Conservation (phyloP, 176 grass and related monocot species). For the Pontederia paniculata region DNA sequence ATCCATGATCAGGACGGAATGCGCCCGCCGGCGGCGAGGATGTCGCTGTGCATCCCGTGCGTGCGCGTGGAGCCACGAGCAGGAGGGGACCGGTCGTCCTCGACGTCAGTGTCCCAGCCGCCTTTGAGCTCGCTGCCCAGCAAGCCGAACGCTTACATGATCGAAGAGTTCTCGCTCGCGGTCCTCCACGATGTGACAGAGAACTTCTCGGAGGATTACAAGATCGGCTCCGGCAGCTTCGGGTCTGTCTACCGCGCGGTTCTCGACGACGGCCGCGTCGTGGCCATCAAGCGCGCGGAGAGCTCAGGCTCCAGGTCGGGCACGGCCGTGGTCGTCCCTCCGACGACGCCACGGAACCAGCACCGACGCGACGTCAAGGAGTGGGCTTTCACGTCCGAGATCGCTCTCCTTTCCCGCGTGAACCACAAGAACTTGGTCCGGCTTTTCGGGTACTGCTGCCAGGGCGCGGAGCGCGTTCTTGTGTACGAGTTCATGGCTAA, state of each 20-base stretch:
- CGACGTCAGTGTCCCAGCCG: background rate
- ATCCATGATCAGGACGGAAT: constrained; percentile 13
- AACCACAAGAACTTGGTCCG: constrained; percentile 92
- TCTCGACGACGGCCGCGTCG: constrained; percentile 43
- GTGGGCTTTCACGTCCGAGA: constrained; percentile 68
- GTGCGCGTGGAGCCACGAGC: constrained; percentile 12
- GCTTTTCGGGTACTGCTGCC: constrained; percentile 67
- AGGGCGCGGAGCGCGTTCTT: constrained; percentile 48
- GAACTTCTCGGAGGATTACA: constrained; percentile 46
- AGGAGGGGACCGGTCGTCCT: background rate
- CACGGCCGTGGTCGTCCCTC: constrained; percentile 15
- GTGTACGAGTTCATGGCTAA: constrained; percentile 92
- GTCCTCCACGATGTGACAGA: constrained; percentile 39
- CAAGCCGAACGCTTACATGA: constrained; percentile 28
- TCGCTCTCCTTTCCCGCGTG: constrained; percentile 60
- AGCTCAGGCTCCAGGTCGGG: constrained; percentile 3
- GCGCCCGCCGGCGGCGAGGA: constrained; percentile 11
- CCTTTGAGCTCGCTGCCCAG: constrained; percentile 17
- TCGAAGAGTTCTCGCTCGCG: constrained; percentile 44
- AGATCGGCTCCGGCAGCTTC: constrained; percentile 79
- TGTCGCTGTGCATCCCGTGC: background rate
- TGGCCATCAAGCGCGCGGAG: constrained; percentile 77
- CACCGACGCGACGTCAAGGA: constrained; percentile 33
- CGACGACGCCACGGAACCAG: constrained; percentile 22
- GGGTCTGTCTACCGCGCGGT: constrained; percentile 75